These are phyloP conservation scores for Eucalyptus polybractea DNA, from an alignment of 345 rosid species.

Conservation along the genomic window DNA sequence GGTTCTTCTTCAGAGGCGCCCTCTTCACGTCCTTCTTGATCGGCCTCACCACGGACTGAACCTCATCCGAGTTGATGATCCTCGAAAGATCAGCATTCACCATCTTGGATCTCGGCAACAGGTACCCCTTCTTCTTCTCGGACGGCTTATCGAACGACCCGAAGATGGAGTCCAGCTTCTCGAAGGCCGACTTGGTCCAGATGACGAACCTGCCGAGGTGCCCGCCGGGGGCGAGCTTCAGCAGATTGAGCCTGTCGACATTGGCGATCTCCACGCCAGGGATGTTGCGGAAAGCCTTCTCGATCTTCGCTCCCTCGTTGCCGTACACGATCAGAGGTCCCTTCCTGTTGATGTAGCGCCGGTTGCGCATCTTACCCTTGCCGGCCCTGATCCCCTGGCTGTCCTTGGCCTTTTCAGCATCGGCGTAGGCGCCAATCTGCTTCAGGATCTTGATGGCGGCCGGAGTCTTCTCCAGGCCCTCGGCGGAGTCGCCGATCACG, in stretches of 20 bases:
- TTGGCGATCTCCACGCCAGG: conserved; percentile 92
- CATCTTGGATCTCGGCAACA: conserved; percentile 85
- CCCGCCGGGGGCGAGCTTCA: conserved; percentile 96
- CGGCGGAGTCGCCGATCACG: conserved; percentile 59
- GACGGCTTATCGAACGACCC: conserved; percentile 76
- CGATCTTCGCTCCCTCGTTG: conserved; percentile 69
- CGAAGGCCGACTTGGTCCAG: conserved; percentile 95
- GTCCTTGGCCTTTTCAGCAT: conserved; percentile 86
- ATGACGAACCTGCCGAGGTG: conserved; percentile 88
- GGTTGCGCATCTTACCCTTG: conserved; percentile 84
- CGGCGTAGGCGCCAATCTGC: conserved; percentile 78
- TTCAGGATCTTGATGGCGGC: conserved; percentile 73
- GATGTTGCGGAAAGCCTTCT: conserved; percentile 86
- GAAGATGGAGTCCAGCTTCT: conserved; percentile 80
- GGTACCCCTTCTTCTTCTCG: conserved; percentile 88
- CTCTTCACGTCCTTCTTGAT: conserved; percentile 61
- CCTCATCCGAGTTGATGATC: conserved; percentile 93
- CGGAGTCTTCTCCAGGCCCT: conserved; percentile 69
- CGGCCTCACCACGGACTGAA: conserved; percentile 85
- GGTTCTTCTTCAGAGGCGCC: conserved; percentile 85
- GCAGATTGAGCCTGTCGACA: conserved; percentile 67
- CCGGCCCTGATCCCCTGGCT: conserved; percentile 80
- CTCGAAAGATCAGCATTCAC: conserved; percentile 89
- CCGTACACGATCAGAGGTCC: conserved; percentile 88
- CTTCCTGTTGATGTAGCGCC: conserved; percentile 77